Evolutionary conservation across 352 stramenopile genomes (phyloP), one percentile per base, ranked within the genome.

Genomic region (Globisporangium alternatum): DNA sequence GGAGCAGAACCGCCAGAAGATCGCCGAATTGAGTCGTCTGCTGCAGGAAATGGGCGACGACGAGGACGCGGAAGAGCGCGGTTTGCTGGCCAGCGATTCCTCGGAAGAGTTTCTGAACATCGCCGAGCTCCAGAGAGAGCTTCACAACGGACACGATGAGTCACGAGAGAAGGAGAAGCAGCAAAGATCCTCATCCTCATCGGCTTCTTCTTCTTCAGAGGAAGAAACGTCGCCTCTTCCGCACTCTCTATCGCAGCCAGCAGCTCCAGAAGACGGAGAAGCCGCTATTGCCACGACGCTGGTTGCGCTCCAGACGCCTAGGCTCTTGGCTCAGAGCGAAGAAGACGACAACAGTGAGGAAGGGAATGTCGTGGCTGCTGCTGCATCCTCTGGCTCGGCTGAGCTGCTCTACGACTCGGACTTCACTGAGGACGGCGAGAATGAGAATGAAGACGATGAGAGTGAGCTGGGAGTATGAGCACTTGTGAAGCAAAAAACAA

Each of bases 61-160:
- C 15, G 55, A 64, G 39, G 63, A 66, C 37, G 39, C 69, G 52
- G 69, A 68, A 10, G 35, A 39, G 35, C 7, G 35, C 7, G 35
- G 0, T 6, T 22, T 67, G 22, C 35, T 60, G 2, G 67, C 71
- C 17, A 83, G 72, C n/a, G 66, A 68, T 17, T 71, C 62, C 12
- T 83, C 72, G 0, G 63, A 67, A n/a, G 75, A 78, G 25, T 68
- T 80, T 33, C 33, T 83, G 19, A 65, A 77, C 15, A 53, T 76
- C 12, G 69, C 67, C 9, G 22, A 59, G 39, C 49, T 48, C 22
- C 48, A 65, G 47, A 35, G 25, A 59, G 17, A 60, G 33, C 51
- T 43, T 5, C 15, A 22, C 0, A n/a, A 15, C 10, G 30, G 28
- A 15, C 28, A 15, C 0, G 13, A 25, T 12, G 30, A 41, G 6